A percentile compares a stretch with the other conserved stretches of the same genome.
Conservation (phyloP, 2,329 filamentous ascomycete species). For the Akanthomyces uredinophilus region DNA sequence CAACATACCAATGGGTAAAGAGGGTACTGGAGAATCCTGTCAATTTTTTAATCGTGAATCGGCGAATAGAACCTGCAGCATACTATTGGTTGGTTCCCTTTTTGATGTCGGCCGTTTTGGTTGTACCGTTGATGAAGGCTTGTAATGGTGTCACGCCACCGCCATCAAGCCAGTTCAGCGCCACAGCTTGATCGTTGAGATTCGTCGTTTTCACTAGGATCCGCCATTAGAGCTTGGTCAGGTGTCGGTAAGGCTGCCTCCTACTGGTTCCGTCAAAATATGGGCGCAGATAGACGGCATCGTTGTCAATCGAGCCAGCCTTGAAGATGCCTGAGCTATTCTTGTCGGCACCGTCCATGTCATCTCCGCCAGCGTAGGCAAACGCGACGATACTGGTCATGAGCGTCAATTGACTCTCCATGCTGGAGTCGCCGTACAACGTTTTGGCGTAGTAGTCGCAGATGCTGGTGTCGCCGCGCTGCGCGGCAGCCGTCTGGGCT, state of each 20-base stretch:
- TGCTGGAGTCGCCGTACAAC: conserved; percentile 24
- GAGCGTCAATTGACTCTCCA: conserved; percentile 23
- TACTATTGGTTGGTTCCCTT: conserved; percentile 27
- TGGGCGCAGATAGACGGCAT: conserved; percentile 22
- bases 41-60: not conserved
- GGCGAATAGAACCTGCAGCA: not conserved
- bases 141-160: conserved; percentile 23
- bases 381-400: conserved; percentile 26
- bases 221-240: not conserved
- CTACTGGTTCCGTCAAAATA: conserved; percentile 29
- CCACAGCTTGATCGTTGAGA: conserved; percentile 23
- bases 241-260: not conserved
- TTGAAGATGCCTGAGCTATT: conserved; percentile 27
- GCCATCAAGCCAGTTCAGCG: conserved; percentile 28
- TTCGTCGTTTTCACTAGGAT: conserved; percentile 23
- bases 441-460: conserved; percentile 28
- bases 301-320: conserved; percentile 20
- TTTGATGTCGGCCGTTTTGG: conserved; percentile 18
- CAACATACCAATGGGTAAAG: conserved; percentile 26
- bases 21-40: conserved; percentile 16
- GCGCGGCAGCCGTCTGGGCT: not conserved
- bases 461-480: conserved; percentile 13
- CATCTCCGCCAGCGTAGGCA: conserved; percentile 24
- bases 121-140: conserved; percentile 22
- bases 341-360: not conserved